Percentiles rank a stretch among this genome's conserved stretches.
These are phyloP conservation scores for Breynia disticha DNA, from an alignment of 441 rosid genomes.

Conservation along the genomic window DNA sequence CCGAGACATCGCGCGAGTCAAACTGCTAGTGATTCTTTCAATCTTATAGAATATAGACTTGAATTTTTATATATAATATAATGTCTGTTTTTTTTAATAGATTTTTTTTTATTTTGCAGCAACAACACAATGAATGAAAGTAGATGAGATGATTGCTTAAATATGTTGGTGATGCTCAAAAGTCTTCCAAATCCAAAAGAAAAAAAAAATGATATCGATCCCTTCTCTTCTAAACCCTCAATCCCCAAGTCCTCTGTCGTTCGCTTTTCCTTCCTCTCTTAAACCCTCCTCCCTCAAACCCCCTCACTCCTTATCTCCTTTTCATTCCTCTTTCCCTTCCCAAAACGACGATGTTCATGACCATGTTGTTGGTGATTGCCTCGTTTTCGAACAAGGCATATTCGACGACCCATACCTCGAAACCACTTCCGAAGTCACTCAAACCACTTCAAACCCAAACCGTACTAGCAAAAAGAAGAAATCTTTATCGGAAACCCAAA, in stretches of 20 bases:
- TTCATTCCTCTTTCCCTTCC: conserved; percentile 23
- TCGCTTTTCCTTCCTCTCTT: neutral
- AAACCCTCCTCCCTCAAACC: neutral
- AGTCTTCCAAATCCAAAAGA: too few species aligned
- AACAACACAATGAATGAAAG: too few species aligned
- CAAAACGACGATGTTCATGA: conserved; percentile 24
- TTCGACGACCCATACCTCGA: conserved; percentile 69
- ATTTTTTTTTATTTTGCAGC: too few species aligned
- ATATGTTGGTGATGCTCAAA: too few species aligned
- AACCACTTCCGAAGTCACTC: conserved; percentile 4
- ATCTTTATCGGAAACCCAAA: conserved; percentile 24
- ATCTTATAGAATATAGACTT: too few species aligned
- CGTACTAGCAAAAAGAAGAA: conserved; percentile 20
- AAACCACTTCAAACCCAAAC: conserved; percentile 6
- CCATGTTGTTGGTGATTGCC: conserved; percentile 66
- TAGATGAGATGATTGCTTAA: too few species aligned
- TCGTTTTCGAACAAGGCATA: conserved; percentile 76
- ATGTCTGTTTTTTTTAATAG: too few species aligned
- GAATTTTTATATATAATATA: too few species aligned
- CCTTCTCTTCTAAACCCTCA: neutral
- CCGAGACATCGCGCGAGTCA: too few species aligned
- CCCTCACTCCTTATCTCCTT: conserved; percentile 14
- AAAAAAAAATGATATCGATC: too few species aligned
- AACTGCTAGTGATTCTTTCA: too few species aligned
- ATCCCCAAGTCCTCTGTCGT: neutral